These are phyloP conservation scores for Hypoxylon sp. DNA, from an alignment of 2,329 filamentous ascomycete species.

Conservation along the genomic window DNA sequence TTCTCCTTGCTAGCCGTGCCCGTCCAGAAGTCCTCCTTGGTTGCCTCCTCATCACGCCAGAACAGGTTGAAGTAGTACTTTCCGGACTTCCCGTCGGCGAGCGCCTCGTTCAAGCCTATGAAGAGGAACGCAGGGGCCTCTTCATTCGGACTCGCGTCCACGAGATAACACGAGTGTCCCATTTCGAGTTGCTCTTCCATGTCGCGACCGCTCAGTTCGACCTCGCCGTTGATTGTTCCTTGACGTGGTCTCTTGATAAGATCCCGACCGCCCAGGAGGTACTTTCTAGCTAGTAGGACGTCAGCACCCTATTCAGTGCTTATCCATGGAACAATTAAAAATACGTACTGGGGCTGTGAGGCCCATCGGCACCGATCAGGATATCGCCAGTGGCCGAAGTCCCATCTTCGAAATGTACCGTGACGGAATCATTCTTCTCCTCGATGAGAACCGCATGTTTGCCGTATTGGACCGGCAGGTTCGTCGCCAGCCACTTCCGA, in stretches of 20 bases:
- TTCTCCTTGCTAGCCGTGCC: conserved; percentile 64
- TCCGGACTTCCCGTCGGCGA: conserved; percentile 46
- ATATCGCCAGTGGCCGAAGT: conserved; percentile 60
- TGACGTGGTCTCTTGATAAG: conserved; percentile 50
- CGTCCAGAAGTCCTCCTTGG: conserved; percentile 82
- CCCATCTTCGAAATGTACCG: conserved; percentile 62
- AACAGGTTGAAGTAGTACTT: conserved; percentile 47
- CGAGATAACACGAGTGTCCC: conserved; percentile 53
- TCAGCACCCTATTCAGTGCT: conserved; percentile 15
- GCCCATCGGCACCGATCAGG: conserved; percentile 64
- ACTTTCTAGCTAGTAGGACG: conserved; percentile 50
- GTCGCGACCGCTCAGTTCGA: conserved; percentile 48
- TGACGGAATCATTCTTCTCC: conserved; percentile 55
- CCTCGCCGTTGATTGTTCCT: conserved; percentile 51
- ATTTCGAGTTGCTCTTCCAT: conserved; percentile 54
- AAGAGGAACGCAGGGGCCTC: conserved; percentile 44
- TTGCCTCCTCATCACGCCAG: conserved; percentile 45
- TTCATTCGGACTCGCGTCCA: conserved; percentile 43
- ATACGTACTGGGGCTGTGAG: conserved; percentile 56
- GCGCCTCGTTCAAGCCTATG: conserved; percentile 45
- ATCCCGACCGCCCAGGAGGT: conserved; percentile 51
- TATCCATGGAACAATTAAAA: conserved; percentile 43
- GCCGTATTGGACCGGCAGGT: conserved; percentile 57
- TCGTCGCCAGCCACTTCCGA: conserved; percentile 49
- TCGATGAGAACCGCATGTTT: conserved; percentile 57